Evolutionary conservation across 2,329 filamentous ascomycete genomes (phyloP), one percentile per base, ranked within the genome.

Genomic region (Diplodia sapinea): DNA sequence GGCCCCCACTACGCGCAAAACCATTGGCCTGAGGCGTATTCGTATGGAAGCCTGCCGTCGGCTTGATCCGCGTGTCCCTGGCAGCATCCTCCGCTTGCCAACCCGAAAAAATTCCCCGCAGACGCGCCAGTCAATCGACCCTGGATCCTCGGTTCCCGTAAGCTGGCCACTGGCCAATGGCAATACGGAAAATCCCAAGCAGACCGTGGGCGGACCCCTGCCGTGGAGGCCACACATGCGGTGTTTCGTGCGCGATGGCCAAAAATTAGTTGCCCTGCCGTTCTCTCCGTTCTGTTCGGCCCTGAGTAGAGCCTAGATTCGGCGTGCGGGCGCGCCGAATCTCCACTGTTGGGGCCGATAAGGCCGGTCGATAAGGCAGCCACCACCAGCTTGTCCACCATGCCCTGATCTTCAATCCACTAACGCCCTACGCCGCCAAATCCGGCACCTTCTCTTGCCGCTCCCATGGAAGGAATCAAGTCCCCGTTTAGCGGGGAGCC

Each of bases 371-470:
- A 62, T 62, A 62, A 49, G 57, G 55, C 23, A 26, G 47, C 36
- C 57, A 33, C 33, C 55, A 57, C 38, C 33, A 36, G 26, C 20
- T 59, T 36, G 23, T 15, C 55, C 36, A 36, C 8, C n/a, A 43
- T 62, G 17, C 17, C 51, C 29, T 12, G 59, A 63, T 63, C 59
- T 38, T 63, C 59, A 51, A 51, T 20, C 59, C 29, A 20, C 59
- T 63, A 63, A 63, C 59, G 59, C 59, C 4, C 38, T 51, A 51
- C 47, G 59, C 59, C 11, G 20, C 12, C 12, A 51, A 63, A 26
- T 8, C 59, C 59, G 43, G 17, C n/a, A 43, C 43, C 33, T 26
- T 40, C 26, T 61, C 23, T 49, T 20, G 57, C 57, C 40, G 23
- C 36, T 26, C n/a, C 33, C 33, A 11, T n/a, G 26, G 26, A 29